These are phyloP conservation scores for Mortierella sp. DNA, from an alignment of 371 early-diverging fungal species.

Conservation along the genomic window DNA sequence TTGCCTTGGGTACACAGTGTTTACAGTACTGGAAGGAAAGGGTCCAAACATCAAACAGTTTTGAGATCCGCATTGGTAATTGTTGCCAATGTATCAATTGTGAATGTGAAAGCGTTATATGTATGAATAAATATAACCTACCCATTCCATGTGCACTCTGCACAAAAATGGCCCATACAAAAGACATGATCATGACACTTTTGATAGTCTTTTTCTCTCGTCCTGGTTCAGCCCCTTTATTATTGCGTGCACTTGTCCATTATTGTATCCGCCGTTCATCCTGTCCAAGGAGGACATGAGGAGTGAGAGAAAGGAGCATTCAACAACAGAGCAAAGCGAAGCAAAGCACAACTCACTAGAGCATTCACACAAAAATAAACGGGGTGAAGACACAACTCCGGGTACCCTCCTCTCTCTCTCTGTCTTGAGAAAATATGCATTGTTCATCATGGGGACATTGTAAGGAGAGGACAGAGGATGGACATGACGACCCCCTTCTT, in stretches of 20 bases:
- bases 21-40: neutral
- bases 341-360: too few species aligned
- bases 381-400: neutral
- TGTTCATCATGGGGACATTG: too few species aligned
- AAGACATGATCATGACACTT: neutral
- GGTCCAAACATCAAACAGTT: constrained; percentile 8
- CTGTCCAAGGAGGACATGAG: neutral
- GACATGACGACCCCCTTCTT: neutral
- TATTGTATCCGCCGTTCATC: neutral
- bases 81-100: neutral
- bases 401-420: neutral
- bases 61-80: constrained; percentile 8
- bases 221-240: neutral
- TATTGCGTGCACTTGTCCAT: neutral
- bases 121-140: neutral
- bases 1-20: neutral
- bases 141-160: neutral
- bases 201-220: neutral
- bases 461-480: neutral
- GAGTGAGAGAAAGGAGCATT: neutral
- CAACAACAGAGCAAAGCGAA: neutral
- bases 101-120: neutral
- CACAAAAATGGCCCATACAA: neutral
- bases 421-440: too few species aligned
- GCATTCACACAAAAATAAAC: neutral